Conservation (phyloP, 192 early-diverging fungal genomes). For the Allomyces macrogynus region DNA sequence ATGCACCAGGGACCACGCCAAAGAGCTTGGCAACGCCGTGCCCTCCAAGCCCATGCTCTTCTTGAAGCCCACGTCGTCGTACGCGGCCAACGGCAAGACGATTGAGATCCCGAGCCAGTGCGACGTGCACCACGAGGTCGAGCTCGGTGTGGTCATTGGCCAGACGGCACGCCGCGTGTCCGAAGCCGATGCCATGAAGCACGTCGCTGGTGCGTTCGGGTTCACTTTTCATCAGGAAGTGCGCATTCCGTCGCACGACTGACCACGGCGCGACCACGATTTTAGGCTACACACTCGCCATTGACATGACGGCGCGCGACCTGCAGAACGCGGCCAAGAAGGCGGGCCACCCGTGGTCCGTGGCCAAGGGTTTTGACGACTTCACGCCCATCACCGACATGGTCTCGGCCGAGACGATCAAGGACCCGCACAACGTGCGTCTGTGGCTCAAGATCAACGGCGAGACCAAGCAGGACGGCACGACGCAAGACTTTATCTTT, state of each 20-base stretch:
- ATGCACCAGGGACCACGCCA: constrained; percentile 58
- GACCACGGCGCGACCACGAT: too few relatives aligned
- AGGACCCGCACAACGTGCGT: constrained; percentile 50
- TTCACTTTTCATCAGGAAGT: too few relatives aligned
- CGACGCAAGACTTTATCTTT: constrained; percentile 84
- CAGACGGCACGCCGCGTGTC: constrained; percentile 52
- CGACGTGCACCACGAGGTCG: constrained; percentile 76
- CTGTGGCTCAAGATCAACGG: constrained; percentile 63
- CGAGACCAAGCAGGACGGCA: constrained; percentile 56
- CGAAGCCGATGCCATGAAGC: constrained; percentile 30
- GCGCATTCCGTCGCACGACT: too few relatives aligned
- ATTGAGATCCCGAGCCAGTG: constrained; percentile 64
- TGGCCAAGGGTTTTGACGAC: constrained; percentile 86
- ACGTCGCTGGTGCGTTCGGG: constrained; percentile 20
- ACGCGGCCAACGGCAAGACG: constrained; percentile 34
- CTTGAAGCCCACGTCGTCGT: constrained; percentile 77
- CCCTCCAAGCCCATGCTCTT: constrained; percentile 79
- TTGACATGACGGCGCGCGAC: constrained; percentile 86
- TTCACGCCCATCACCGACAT: constrained; percentile 80
- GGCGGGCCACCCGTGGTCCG: constrained; percentile 65
- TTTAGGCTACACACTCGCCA: constrained; percentile 55
- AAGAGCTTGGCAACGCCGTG: constrained; percentile 80
- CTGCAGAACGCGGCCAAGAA: constrained; percentile 18
- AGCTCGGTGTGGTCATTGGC: constrained; percentile 81
- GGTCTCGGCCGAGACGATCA: constrained; percentile 43